Conservation (phyloP, 371 early-diverging fungal genomes). For the Saksenaea vasiformis region DNA sequence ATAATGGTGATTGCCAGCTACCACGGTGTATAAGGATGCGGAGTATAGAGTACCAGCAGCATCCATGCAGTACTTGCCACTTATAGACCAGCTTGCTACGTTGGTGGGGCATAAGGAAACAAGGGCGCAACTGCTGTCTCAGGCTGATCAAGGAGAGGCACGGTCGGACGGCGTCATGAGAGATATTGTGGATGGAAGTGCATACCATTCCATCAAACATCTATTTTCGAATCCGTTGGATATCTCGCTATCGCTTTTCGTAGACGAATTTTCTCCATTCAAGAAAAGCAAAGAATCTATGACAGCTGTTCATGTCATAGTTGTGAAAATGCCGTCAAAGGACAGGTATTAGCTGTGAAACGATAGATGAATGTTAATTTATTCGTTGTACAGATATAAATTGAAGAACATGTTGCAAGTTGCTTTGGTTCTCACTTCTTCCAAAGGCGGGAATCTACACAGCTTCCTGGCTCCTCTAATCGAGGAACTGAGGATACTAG, state of each 20-base stretch:
- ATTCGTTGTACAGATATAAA: not conserved
- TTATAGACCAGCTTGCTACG: constrained; percentile 7
- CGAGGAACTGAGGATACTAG: constrained; percentile 3
- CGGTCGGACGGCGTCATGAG: not conserved
- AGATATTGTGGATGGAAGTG: constrained; percentile 9
- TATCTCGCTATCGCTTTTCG: constrained; percentile 4
- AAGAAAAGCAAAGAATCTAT: not conserved
- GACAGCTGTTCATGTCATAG: constrained; percentile 4
- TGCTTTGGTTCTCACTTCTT: not conserved
- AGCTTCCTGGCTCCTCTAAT: constrained; percentile 8
- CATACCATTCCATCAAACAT: not conserved
- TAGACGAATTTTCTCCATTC: constrained; percentile 10
- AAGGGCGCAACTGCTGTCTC: not conserved
- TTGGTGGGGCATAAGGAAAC: not conserved
- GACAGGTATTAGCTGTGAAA: constrained; percentile 7
- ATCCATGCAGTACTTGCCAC: constrained; percentile 9
- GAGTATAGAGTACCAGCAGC: not conserved
- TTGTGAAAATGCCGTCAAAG: constrained; percentile 4
- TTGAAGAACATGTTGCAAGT: constrained; percentile 8
- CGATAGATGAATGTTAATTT: not conserved
- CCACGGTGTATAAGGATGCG: not conserved
- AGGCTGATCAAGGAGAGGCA: not conserved
- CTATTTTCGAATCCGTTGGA: constrained; percentile 1
- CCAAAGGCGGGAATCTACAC: not conserved
- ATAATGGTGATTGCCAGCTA: not conserved